Percentiles rank a stretch among this genome's conserved stretches.
These are phyloP conservation scores for Alternaria hordeiaustralica DNA, from an alignment of 2,329 filamentous ascomycete genomes.

Conservation along the genomic window DNA sequence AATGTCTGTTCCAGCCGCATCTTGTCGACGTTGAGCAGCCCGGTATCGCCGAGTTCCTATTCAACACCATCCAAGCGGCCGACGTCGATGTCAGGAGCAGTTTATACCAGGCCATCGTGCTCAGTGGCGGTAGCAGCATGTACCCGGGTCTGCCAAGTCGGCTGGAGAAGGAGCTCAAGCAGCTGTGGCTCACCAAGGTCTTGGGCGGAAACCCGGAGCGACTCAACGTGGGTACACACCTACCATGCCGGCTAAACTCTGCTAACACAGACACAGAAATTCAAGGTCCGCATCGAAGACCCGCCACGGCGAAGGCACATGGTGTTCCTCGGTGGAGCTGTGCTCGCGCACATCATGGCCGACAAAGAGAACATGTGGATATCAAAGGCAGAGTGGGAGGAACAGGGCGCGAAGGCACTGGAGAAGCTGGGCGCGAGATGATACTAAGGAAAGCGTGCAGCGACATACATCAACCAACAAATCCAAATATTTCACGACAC, in stretches of 20 bases:
- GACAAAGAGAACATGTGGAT: conserved; percentile 99
- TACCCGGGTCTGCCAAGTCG: conserved; percentile 94
- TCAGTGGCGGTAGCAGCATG: conserved; percentile 98
- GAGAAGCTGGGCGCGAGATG: conserved; percentile 92
- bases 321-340: conserved; percentile 98
- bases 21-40: conserved; percentile 97
- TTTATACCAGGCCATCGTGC: conserved; percentile 95
- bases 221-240: conserved; percentile 64
- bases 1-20: conserved; percentile 98
- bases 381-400: conserved; percentile 94
- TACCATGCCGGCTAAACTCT: conserved; percentile 2
- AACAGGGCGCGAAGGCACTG: conserved; percentile 82
- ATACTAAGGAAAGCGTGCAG: conserved; percentile 20
- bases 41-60: conserved; percentile 94
- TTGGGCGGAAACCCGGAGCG: conserved; percentile 91
- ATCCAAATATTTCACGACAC: conserved; percentile 9
- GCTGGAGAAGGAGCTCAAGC: conserved; percentile 98
- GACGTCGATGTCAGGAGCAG: conserved; percentile 94
- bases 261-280: conserved; percentile 68
- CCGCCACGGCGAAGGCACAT: conserved; percentile 95
- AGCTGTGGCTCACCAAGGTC: conserved; percentile 94
- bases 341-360: conserved; percentile 97
- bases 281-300: conserved; percentile 99
- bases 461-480: conserved; percentile 10
- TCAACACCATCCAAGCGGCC: conserved; percentile 97